Conservation (phyloP, 73 alveolate species). For the Diophrys appendiculata region DNA sequence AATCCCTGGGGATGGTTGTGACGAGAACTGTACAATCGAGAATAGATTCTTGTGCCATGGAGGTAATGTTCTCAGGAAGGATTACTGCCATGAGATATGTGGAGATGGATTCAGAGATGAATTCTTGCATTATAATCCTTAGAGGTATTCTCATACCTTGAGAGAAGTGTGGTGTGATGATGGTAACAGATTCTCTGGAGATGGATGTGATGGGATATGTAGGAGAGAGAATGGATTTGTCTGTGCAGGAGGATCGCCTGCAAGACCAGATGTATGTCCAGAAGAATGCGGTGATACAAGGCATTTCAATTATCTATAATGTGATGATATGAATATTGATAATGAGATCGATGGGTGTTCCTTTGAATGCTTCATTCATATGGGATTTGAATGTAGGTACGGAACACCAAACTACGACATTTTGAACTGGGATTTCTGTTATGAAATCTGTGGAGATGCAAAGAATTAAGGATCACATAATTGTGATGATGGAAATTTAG, state of each 20-base stretch:
- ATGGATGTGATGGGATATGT: slow-evolving; percentile 52
- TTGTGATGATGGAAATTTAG: slow-evolving; percentile 63
- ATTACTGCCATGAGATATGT: slow-evolving; percentile 41
- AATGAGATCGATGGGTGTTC: slow-evolving; percentile 42
- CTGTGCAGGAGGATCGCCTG: slow-evolving; percentile 28
- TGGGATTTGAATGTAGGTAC: slow-evolving; percentile 28
- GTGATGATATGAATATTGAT: slow-evolving; percentile 58
- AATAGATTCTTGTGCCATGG: slow-evolving; percentile 23
- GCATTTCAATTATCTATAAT: slow-evolving; percentile 21
- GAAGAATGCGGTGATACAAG: slow-evolving; percentile 41
- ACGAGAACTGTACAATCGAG: slow-evolving; percentile 27
- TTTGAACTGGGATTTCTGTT: slow-evolving; percentile 31
- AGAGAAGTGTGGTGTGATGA: slow-evolving; percentile 46
- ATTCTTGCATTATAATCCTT: slow-evolving; percentile 7
- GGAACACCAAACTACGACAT: slow-evolving; percentile 25
- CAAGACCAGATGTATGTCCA: slow-evolving; percentile 12
- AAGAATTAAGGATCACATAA: slow-evolving; percentile 26
- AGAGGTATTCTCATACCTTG: slow-evolving; percentile 7
- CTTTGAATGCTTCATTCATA: slow-evolving; percentile 31
- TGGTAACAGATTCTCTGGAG: slow-evolving; percentile 42
- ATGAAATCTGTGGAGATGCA: slow-evolving; percentile 53
- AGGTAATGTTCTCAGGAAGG: slow-evolving; percentile 16
- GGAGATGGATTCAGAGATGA: slow-evolving; percentile 34
- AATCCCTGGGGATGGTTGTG: slow-evolving; percentile 53
- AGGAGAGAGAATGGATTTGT: slow-evolving; percentile 37